phyloP scores from a whole-genome alignment of 2,329 filamentous ascomycete species.

The Penicillium paneum region DNA sequence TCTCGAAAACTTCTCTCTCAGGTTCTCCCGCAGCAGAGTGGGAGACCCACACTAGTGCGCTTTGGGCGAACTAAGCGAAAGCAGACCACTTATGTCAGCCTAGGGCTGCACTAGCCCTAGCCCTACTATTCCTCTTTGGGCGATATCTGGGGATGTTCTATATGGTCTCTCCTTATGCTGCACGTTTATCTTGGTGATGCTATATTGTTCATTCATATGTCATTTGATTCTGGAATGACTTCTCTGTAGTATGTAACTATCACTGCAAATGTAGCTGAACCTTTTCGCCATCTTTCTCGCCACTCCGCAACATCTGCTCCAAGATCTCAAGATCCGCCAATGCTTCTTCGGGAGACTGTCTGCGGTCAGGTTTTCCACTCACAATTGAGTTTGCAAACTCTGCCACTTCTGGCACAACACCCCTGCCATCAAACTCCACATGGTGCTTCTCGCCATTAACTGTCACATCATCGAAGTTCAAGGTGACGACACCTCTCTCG shows the following conservation, averaged over 20 bases:
- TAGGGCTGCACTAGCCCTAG: constrained; percentile 19
- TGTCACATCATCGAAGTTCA: constrained; percentile 38
- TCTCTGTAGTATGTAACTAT: background rate
- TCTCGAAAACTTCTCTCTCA: constrained; percentile 42
- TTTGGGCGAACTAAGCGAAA: constrained; percentile 29
- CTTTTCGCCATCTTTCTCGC: constrained; percentile 29
- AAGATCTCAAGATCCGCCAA: constrained; percentile 52
- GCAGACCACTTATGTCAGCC: constrained; percentile 19
- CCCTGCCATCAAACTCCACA: constrained; percentile 49
- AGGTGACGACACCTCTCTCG: constrained; percentile 50
- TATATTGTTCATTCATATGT: background rate
- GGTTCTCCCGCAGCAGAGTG: constrained; percentile 34
- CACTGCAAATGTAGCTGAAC: constrained; percentile 25
- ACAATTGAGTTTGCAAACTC: constrained; percentile 52
- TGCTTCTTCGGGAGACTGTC: constrained; percentile 52
- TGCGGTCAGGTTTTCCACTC: constrained; percentile 39
- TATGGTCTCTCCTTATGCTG: background rate
- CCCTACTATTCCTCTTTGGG: constrained; percentile 21
- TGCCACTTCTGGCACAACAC: constrained; percentile 52
- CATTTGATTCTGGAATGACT: background rate
- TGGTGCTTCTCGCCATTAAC: constrained; percentile 40
- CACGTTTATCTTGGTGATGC: background rate
- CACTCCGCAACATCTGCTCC: constrained; percentile 35
- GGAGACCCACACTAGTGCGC: constrained; percentile 34
- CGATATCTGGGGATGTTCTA: constrained; percentile 2